phyloP scores from a whole-genome alignment of 1,139 yeast genomes.

The Suhomyces anneliseae region DNA sequence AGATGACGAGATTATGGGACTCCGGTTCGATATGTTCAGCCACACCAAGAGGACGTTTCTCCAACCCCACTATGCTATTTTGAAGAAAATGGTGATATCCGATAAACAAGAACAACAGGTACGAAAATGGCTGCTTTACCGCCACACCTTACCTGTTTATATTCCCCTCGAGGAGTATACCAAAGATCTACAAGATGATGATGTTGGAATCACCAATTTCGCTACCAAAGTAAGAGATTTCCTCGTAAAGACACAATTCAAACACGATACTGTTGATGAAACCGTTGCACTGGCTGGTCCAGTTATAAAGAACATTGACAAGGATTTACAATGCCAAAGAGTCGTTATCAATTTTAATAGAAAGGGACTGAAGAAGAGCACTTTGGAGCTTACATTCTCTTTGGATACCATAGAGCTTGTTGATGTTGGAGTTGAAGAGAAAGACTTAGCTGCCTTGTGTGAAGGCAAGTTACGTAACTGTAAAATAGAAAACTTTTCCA shows the following conservation, averaged over 20 bases:
- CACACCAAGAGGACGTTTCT: constrained; percentile 19
- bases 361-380: neutral
- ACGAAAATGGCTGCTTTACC: constrained; percentile 31
- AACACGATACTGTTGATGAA: constrained; percentile 30
- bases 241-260: constrained; percentile 28
- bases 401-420: constrained; percentile 17
- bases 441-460: constrained; percentile 6
- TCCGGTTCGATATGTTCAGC: constrained; percentile 39
- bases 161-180: constrained; percentile 22
- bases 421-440: constrained; percentile 2
- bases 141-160: constrained; percentile 39
- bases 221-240: constrained; percentile 19
- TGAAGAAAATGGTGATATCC: constrained; percentile 19
- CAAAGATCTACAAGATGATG: constrained; percentile 1
- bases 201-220: constrained; percentile 14
- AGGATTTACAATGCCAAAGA: constrained; percentile 29
- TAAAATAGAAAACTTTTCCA: constrained; percentile 18
- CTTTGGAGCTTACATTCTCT: constrained; percentile 22
- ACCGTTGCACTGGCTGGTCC: constrained; percentile 13
- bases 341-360: constrained; percentile 14
- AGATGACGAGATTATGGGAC: constrained; percentile 30
- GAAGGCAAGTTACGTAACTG: constrained; percentile 20
- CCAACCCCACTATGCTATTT: constrained; percentile 41
- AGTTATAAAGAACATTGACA: constrained; percentile 17
- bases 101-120: constrained; percentile 13